Base-by-base conservation (phyloP, 306 rosid genomes). In the Begonia masoniana region DNA sequence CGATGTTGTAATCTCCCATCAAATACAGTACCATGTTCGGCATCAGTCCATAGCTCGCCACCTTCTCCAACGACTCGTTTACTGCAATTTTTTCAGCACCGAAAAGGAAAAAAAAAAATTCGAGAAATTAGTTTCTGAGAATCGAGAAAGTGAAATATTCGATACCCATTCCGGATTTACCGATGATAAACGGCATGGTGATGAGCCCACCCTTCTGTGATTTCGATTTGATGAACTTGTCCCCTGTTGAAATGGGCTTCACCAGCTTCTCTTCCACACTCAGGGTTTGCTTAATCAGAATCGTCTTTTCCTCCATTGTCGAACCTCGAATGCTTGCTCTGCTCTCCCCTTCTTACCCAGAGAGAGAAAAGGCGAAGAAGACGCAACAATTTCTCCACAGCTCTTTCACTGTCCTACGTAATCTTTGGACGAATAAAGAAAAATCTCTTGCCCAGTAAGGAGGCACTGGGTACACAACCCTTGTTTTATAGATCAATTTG, bases 121-220 rank as follows among this genome's bases (percentile, higher is more conserved):
- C 39, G 3, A 31, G 8, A 7, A 31, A 31, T 31, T 31, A 31
- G 39, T 31, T 31, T 31, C 3, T 31, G 39, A 31, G 9, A 31
- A 31, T 31, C 39, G 39, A 31, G 9, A 31, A 31, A 7, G 6
- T 31, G 39, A 31, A 31, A 31, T 31, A 7, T 11, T 4, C 13
- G 6, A 15, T 9, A 26, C 41, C 6, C 41, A 21, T 6, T 16
- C 9, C 7, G 51, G 49, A 10, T 45, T 10, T 71, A 80, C 94
- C 79, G 71, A 84, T 80, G 2, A 84, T 78, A 60, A 75, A 78
- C 10, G 94, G 88, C 81, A 81, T 78, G 56, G 85, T 80, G 13
- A 64, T 65, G 42, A 81, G 68, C 21, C 94, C 88, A 4, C 88
- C 88, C 70, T 62, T 76, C 12, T 7, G 15, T 10, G 51, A 67